Evolutionary conservation across 2,329 filamentous ascomycete species (phyloP).

Genomic region (Fusarium nygamai): DNA sequence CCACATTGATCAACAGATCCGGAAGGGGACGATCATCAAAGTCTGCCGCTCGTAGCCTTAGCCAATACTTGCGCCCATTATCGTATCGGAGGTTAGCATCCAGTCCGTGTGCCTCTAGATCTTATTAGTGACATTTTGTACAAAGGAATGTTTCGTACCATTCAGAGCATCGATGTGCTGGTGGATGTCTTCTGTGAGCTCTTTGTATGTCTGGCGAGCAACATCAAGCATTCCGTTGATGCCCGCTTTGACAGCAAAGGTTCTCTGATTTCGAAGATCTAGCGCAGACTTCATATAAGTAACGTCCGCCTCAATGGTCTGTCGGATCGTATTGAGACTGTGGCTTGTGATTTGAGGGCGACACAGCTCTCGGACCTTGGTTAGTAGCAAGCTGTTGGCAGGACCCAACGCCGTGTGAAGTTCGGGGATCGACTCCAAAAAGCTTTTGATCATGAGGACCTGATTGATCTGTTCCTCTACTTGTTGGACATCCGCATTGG

Average conservation of each 20-base stretch:
- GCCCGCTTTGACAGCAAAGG: constrained; percentile 88
- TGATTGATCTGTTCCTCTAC: constrained; percentile 87
- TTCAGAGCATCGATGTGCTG: constrained; percentile 75
- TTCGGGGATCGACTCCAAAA: constrained; percentile 73
- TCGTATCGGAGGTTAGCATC: constrained; percentile 79
- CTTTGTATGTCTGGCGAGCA: constrained; percentile 88
- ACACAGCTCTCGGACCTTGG: constrained; percentile 76
- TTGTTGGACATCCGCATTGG: constrained; percentile 70
- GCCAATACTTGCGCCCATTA: constrained; percentile 79
- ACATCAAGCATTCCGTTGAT: constrained; percentile 89
- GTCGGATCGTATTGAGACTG: constrained; percentile 72
- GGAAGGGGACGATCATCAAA: constrained; percentile 70
- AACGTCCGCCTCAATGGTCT: constrained; percentile 82
- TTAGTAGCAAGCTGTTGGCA: constrained; percentile 71
- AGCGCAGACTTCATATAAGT: constrained; percentile 80
- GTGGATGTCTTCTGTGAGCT: constrained; percentile 81
- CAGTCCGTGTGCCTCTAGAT: constrained; percentile 65
- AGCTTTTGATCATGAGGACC: constrained; percentile 86
- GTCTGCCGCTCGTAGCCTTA: constrained; percentile 71
- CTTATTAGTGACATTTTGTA: not conserved
- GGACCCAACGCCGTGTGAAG: constrained; percentile 75
- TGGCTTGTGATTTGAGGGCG: constrained; percentile 67
- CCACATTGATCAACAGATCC: constrained; percentile 79
- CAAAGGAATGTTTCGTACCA: constrained; percentile 55
- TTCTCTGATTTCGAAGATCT: constrained; percentile 88